Conservation (phyloP, 192 early-diverging fungal species). For the Coemansia erecta region DNA sequence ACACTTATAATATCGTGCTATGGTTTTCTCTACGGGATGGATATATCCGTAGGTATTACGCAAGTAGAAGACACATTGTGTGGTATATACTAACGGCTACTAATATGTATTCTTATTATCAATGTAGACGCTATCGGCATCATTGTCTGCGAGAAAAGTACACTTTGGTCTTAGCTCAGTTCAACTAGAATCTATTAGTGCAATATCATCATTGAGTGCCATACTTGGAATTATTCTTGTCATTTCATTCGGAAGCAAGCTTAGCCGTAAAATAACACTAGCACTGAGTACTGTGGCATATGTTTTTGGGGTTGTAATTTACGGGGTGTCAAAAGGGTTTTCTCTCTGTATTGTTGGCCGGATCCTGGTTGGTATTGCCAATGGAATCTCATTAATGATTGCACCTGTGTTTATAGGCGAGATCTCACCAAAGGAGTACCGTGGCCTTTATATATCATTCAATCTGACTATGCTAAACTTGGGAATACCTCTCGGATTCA, state of each 20-base stretch:
- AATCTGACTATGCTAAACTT: conserved; percentile 23
- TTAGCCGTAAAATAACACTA: conserved; percentile 15
- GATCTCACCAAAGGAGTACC: conserved; percentile 30
- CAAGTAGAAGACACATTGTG: neutral
- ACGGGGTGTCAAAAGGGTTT: conserved; percentile 13
- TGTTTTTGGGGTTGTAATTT: conserved; percentile 13
- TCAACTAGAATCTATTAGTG: conserved; percentile 26
- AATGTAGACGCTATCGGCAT: conserved; percentile 20
- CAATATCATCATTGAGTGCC: conserved; percentile 24
- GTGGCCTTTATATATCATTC: conserved; percentile 32
- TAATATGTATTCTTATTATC: neutral
- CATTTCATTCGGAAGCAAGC: conserved; percentile 4
- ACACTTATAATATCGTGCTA: conserved; percentile 17
- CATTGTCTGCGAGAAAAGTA: conserved; percentile 14
- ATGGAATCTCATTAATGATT: conserved; percentile 28
- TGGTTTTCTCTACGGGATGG: conserved; percentile 30
- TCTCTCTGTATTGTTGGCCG: conserved; percentile 17
- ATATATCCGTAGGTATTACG: conserved; percentile 25
- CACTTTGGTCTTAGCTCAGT: conserved; percentile 7
- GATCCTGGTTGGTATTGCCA: conserved; percentile 19
- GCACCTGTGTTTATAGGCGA: conserved; percentile 33
- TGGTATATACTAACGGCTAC: too few species aligned
- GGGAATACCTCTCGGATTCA: conserved; percentile 22
- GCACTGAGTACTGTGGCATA: conserved; percentile 11
- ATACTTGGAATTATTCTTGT: conserved; percentile 24